A percentile compares a stretch with the other conserved stretches of the same genome.
phyloP scores from a whole-genome alignment of 768 basidiomycete species.

The Candolleomyces efflorescens region DNA sequence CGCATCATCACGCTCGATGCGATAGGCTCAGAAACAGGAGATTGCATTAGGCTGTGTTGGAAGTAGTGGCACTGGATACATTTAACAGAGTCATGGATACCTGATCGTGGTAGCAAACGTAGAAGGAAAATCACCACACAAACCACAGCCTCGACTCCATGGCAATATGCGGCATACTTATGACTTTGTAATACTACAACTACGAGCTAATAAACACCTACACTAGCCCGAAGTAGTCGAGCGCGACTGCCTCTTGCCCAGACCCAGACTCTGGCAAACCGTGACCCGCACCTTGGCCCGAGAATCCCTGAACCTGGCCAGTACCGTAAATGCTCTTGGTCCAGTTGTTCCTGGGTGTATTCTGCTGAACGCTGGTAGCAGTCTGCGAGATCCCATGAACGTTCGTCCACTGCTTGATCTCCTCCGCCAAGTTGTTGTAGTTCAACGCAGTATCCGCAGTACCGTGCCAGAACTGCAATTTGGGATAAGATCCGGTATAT shows the following conservation, averaged over 20 bases:
- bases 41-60: too few species aligned
- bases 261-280: conserved; percentile 47
- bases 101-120: too few species aligned
- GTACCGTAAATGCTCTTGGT: conserved; percentile 46
- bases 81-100: too few species aligned
- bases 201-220: too few species aligned
- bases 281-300: conserved; percentile 46
- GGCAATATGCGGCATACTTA: too few species aligned
- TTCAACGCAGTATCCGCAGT: conserved; percentile 49
- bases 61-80: too few species aligned
- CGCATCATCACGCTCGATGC: too few species aligned
- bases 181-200: too few species aligned
- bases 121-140: too few species aligned
- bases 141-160: too few species aligned
- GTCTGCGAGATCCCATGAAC: conserved; percentile 43
- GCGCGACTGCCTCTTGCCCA: conserved; percentile 24
- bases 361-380: conserved; percentile 31
- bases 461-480: conserved; percentile 55
- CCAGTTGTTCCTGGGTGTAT: conserved; percentile 41
- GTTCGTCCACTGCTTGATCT: conserved; percentile 55
- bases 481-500: conserved; percentile 50
- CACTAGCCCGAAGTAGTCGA: conserved; percentile 45
- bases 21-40: too few species aligned
- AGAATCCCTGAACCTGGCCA: conserved; percentile 40
- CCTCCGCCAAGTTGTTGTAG: conserved; percentile 48